Percentiles rank a stretch among this genome's conserved stretches.
These are phyloP conservation scores for Metschnikowia cubensis DNA, from an alignment of 805 yeast species.

Conservation along the genomic window DNA sequence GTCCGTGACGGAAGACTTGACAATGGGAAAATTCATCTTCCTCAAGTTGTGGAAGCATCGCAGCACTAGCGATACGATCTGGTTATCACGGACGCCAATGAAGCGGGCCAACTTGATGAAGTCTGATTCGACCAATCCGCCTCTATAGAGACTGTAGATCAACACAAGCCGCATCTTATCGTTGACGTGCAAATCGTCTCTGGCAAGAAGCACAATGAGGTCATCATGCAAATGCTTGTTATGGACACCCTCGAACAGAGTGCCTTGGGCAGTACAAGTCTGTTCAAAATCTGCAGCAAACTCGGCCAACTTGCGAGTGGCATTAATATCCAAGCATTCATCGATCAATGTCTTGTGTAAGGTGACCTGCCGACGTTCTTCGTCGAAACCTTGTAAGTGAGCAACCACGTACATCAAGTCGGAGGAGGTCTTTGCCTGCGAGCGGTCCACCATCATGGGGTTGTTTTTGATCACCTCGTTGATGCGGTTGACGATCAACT, in stretches of 20 bases:
- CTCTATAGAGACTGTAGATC: slow-evolving; percentile 74
- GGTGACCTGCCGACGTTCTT: slow-evolving; percentile 56
- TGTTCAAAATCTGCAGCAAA: slow-evolving; percentile 82
- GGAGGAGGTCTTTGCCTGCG: slow-evolving; percentile 58
- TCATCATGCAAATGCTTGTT: slow-evolving; percentile 58
- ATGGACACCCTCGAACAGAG: slow-evolving; percentile 62
- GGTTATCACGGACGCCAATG: slow-evolving; percentile 41
- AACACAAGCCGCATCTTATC: slow-evolving; percentile 76
- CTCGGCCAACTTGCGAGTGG: slow-evolving; percentile 57
- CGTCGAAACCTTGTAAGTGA: slow-evolving; percentile 61
- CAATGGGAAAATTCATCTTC: slow-evolving; percentile 53
- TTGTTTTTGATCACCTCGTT: slow-evolving; percentile 66
- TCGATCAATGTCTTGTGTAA: slow-evolving; percentile 61
- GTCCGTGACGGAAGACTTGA: slow-evolving; percentile 38
- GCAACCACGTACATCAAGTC: slow-evolving; percentile 77
- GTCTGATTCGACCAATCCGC: slow-evolving; percentile 75
- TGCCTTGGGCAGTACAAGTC: slow-evolving; percentile 68
- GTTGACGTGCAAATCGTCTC: slow-evolving; percentile 46
- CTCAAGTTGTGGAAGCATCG: slow-evolving; percentile 40
- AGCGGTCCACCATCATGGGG: slow-evolving; percentile 69
- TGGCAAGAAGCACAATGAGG: slow-evolving; percentile 51
- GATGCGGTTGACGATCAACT: slow-evolving; percentile 52
- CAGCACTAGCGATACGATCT: slow-evolving; percentile 56
- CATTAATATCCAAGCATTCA: slow-evolving; percentile 58
- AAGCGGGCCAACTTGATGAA: slow-evolving; percentile 62